phyloP scores from a whole-genome alignment of 1,284 basidiomycete genomes.

The Gymnopus androsaceus region DNA sequence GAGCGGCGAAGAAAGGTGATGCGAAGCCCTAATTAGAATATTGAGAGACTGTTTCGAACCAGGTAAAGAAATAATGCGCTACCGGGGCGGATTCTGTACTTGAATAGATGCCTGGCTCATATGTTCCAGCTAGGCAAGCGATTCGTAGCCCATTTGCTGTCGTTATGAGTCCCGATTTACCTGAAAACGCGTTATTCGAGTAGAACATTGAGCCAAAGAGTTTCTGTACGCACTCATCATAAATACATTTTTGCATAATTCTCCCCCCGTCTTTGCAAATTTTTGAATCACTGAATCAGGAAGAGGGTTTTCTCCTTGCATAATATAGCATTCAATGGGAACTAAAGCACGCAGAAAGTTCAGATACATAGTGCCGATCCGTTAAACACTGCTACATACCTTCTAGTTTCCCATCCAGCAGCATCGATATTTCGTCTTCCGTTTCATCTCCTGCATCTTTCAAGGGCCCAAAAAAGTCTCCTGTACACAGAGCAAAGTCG shows the following conservation, averaged over 20 bases:
- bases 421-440: conserved; percentile 52
- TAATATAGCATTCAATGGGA: conserved; percentile 90
- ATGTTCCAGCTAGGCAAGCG: conserved; percentile 81
- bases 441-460: conserved; percentile 35
- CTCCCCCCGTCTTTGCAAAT: conserved; percentile 73
- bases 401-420: conserved; percentile 69
- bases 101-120: conserved; percentile 62
- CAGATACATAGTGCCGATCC: background rate
- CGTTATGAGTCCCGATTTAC: conserved; percentile 80
- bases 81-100: conserved; percentile 63
- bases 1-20: conserved; percentile 70
- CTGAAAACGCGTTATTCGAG: conserved; percentile 46
- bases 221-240: conserved; percentile 83
- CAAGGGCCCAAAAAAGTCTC: conserved; percentile 85
- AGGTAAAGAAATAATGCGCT: conserved; percentile 24
- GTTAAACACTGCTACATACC: conserved; percentile 40
- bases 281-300: conserved; percentile 74
- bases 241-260: conserved; percentile 81
- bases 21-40: conserved; percentile 56
- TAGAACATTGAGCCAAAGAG: no score
- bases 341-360: conserved; percentile 43
- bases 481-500: conserved; percentile 82
- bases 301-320: conserved; percentile 78
- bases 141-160: conserved; percentile 85
- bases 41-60: conserved; percentile 15